Percentiles rank a stretch among this genome's conserved stretches.
phyloP scores from a whole-genome alignment of 768 basidiomycete genomes.

The Boletus rex-veris region DNA sequence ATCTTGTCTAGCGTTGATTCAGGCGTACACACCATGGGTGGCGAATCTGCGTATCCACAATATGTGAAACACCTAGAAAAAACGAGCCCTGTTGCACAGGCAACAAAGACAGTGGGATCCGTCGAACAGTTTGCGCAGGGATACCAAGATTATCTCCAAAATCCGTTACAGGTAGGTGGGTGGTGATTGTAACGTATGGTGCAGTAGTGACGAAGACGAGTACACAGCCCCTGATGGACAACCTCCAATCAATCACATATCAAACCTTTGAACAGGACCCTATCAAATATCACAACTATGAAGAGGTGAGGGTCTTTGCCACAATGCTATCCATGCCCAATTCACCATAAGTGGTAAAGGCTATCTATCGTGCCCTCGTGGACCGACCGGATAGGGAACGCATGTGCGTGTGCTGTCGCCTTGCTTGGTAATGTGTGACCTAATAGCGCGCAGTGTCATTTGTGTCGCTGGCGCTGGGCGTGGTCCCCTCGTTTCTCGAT shows the following conservation, averaged over 20 bases:
- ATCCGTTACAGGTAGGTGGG: conserved; percentile 75
- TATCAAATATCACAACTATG: conserved; percentile 93
- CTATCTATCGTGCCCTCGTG: conserved; percentile 72
- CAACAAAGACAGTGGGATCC: conserved; percentile 62
- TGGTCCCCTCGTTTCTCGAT: conserved; percentile 87
- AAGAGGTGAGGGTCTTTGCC: conserved; percentile 56
- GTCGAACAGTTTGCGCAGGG: conserved; percentile 89
- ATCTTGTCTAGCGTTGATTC: conserved; percentile 70
- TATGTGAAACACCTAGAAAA: conserved; percentile 84
- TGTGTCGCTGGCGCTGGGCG: conserved; percentile 95
- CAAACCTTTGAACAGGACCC: conserved; percentile 98
- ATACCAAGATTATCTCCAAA: conserved; percentile 94
- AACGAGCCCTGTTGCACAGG: conserved; percentile 64
- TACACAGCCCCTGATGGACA: conserved; percentile 90
- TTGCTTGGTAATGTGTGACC: conserved; percentile 13
- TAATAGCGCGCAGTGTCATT: conserved; percentile 53
- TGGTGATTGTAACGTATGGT: background rate
- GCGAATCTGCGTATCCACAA: conserved; percentile 84
- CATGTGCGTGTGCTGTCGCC: conserved; percentile 50
- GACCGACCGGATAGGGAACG: conserved; percentile 61
- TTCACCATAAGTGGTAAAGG: conserved; percentile 41
- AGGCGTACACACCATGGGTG: conserved; percentile 72
- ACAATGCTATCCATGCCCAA: conserved; percentile 7
- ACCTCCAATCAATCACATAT: conserved; percentile 92
- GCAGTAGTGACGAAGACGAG: conserved; percentile 7